Base-by-base conservation (phyloP, 169 alveolate genomes). In the Plasmodium chabaudi region DNA sequence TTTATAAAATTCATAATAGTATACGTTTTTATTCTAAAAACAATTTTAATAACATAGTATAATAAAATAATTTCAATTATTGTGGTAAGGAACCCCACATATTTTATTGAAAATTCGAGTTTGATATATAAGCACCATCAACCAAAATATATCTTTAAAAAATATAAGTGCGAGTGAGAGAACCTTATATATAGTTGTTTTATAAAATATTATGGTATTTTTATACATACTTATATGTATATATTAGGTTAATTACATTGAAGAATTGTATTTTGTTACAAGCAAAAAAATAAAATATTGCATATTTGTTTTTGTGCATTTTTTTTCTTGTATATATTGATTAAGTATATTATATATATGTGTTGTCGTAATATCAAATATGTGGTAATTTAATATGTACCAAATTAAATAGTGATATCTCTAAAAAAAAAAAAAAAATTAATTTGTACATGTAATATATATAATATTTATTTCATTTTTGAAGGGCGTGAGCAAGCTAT, bases 391-490 rank as follows among this genome's bases (percentile, higher is more conserved):
- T 51, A 34, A 34, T 34, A 34, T 34, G 42, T 34, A 34, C 59
- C n/a, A 51, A 4, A 51, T 13, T 23, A 63, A 63, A 63, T 19
- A 63, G 19, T 63, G 19, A 13, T 27, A 19, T 1, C 23, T 5
- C 21, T 9, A 63, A 63, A 68, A 68, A 39, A 70, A 17, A 47
- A 17, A 70, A 34, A 70, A 17, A 56, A 10, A 23, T 39, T n/a
- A 27, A 70, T 67, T 15, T 67, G 10, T 46, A 67, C 59, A 46
- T 67, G 59, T 27, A 65, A 5, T 34, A 68, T 25, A 70, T 69
- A 42, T n/a, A 39, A 39, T 21, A 12, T 70, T 13, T 34, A 70
- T 21, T 27, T 39, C 56, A 47, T 70, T 49, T 42, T 34, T 19
- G 23, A 70, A 70, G 19, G 42, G 42, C 47, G 53, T 13, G 65